phyloP scores from a whole-genome alignment of 495 filamentous ascomycete genomes.

The Podospora anserina region DNA sequence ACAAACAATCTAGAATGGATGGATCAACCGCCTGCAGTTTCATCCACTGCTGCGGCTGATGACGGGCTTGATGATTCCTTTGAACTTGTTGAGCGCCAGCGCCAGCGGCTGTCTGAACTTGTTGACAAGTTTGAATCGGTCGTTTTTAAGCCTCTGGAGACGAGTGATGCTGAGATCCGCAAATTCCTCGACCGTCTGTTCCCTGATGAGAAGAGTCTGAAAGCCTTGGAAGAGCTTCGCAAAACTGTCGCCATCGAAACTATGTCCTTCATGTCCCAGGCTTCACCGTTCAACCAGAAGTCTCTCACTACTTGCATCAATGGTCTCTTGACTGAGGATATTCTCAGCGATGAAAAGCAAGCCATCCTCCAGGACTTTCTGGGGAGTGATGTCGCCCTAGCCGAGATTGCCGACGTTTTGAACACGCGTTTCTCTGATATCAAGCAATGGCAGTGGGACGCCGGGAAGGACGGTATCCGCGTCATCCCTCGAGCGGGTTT shows the following conservation, averaged over 20 bases:
- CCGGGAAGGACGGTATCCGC: conserved; percentile 46
- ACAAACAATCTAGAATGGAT: conserved; percentile 51
- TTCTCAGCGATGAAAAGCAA: conserved; percentile 61
- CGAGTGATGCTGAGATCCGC: conserved; percentile 46
- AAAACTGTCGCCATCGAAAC: conserved; percentile 17
- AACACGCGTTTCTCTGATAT: conserved; percentile 64
- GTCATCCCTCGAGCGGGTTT: conserved; percentile 61
- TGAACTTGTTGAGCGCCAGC: conserved; percentile 41
- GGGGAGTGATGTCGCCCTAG: conserved; percentile 51
- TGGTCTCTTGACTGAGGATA: conserved; percentile 56
- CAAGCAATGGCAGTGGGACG: conserved; percentile 59
- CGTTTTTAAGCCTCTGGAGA: conserved; percentile 53
- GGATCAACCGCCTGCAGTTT: conserved; percentile 25
- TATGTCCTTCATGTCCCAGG: conserved; percentile 19
- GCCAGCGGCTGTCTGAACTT: conserved; percentile 51
- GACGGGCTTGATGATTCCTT: conserved; percentile 29
- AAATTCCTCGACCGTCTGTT: conserved; percentile 56
- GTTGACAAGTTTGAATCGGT: conserved; percentile 55
- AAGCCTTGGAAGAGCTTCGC: conserved; percentile 31
- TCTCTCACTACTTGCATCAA: conserved; percentile 42
- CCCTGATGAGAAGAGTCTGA: conserved; percentile 33
- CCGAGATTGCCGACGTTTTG: conserved; percentile 63
- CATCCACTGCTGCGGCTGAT: conserved; percentile 21
- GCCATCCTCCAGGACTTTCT: conserved; percentile 58
- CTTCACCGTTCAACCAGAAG: conserved; percentile 29